phyloP scores from a whole-genome alignment of 805 yeast genomes.

The Schizosaccharomyces osmophilus region DNA sequence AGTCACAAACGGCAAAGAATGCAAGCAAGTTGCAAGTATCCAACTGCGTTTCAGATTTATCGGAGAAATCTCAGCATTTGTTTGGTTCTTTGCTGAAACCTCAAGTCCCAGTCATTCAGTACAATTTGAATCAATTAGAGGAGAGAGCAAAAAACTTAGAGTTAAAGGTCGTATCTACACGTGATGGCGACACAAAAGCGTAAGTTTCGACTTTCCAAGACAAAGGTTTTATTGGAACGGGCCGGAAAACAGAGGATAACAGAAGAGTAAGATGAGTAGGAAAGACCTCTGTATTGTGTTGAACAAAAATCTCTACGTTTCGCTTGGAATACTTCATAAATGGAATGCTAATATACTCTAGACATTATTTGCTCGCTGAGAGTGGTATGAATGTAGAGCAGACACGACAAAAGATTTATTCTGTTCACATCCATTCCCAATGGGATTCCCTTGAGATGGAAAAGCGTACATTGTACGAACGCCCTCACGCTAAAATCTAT shows the following conservation, averaged over 20 bases:
- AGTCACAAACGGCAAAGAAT: not conserved
- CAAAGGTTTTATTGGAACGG: not conserved
- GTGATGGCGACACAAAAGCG: not conserved
- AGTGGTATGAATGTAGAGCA: constrained; percentile 76
- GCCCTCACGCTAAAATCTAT: constrained; percentile 29
- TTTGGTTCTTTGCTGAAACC: not conserved
- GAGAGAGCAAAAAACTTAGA: not conserved
- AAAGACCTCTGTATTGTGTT: too few relatives aligned
- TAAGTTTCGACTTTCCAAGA: not conserved
- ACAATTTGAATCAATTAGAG: not conserved
- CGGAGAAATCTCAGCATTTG: not conserved
- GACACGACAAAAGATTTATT: constrained; percentile 29
- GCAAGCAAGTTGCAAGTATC: not conserved
- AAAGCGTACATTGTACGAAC: constrained; percentile 27
- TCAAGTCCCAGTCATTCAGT: not conserved
- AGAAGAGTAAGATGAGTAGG: not conserved
- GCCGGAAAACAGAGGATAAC: not conserved
- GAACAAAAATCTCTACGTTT: too few relatives aligned
- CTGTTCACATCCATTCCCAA: constrained; percentile 15
- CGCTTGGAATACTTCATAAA: not conserved
- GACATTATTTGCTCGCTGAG: constrained; percentile 66
- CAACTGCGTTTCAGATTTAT: not conserved
- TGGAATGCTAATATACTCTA: not conserved
- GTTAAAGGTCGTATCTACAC: not conserved
- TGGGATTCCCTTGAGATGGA: constrained; percentile 2